phyloP scores from a whole-genome alignment of 208 protist genomes.

The Giardia duodenalis region DNA sequence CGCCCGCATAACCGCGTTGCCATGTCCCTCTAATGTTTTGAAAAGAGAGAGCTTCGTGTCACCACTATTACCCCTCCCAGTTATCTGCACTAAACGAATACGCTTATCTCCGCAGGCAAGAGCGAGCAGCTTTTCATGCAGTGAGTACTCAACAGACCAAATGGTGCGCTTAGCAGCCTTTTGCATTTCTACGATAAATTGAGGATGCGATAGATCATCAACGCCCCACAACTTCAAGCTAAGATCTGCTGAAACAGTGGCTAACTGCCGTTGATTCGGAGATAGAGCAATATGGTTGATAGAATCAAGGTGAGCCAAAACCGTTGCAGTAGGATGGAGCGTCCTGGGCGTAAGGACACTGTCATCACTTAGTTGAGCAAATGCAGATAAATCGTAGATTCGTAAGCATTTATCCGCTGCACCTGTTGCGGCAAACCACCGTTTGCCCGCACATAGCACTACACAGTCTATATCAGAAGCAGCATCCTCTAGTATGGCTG shows the following conservation, averaged over 20 bases:
- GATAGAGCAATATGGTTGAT: background rate
- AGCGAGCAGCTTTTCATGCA: background rate
- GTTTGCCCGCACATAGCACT: background rate
- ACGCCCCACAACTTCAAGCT: background rate
- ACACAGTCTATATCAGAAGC: background rate
- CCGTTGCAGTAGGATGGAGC: background rate
- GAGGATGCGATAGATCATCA: background rate
- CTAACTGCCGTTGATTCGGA: background rate
- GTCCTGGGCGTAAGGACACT: too few species aligned
- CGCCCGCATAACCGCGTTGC: background rate
- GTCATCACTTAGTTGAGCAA: background rate
- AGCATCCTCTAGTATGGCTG: background rate
- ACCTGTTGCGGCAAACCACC: background rate
- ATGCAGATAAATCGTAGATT: background rate
- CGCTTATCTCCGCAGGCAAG: background rate
- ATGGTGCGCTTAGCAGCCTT: background rate
- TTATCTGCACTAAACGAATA: background rate
- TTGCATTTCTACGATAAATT: background rate
- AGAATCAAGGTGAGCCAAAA: background rate
- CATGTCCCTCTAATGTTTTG: background rate
- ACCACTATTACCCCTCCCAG: background rate
- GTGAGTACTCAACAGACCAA: conserved; percentile 4
- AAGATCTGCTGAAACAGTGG: background rate
- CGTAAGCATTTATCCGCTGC: background rate
- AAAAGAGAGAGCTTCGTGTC: background rate